Conservation (phyloP, 2,329 filamentous ascomycete genomes). For the Pestalotiopsis sp. region DNA sequence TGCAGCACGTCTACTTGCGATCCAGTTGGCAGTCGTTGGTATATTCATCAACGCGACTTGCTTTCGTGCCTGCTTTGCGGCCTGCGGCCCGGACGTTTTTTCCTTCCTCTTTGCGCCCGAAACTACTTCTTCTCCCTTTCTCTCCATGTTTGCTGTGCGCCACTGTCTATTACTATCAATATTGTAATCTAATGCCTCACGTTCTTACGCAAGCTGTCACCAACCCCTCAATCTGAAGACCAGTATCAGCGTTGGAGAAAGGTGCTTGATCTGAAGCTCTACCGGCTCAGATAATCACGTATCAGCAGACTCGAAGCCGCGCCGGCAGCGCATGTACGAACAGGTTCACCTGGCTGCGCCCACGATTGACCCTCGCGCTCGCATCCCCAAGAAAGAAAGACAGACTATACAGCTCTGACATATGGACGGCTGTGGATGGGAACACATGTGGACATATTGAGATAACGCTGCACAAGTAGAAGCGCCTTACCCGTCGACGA, state of each 20-base stretch:
- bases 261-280: neutral
- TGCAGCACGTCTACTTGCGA: neutral
- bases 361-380: neutral
- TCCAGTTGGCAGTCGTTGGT: neutral
- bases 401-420: neutral
- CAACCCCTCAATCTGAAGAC: neutral
- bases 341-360: neutral
- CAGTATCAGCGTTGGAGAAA: neutral
- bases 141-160: neutral
- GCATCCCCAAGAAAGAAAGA: neutral
- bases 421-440: neutral
- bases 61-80: neutral
- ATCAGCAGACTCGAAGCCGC: neutral
- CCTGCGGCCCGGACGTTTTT: neutral
- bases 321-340: neutral
- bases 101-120: neutral
- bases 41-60: neutral
- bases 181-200: constrained; percentile 4
- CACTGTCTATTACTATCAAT: neutral
- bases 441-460: constrained; percentile 2
- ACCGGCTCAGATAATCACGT: neutral
- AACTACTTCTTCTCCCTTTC: neutral
- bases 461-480: neutral
- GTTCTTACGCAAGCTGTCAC: neutral
- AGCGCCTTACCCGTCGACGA: too few relatives aligned